Evolutionary conservation across 1,139 yeast species (phyloP), one percentile per base, ranked within the genome.

Genomic region (Blastobotrys malaysiensis): DNA sequence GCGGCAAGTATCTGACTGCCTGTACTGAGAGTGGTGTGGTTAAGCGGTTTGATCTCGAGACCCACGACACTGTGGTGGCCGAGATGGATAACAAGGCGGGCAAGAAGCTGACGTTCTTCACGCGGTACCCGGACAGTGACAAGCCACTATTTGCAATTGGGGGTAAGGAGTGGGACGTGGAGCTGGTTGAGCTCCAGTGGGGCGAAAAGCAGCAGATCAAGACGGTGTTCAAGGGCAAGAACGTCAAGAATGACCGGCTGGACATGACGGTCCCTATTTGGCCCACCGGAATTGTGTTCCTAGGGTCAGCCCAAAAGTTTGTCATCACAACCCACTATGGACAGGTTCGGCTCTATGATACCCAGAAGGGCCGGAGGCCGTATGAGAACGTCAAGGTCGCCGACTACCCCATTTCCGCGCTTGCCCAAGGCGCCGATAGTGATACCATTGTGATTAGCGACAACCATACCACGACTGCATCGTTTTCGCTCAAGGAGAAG

Each of bases 321-420:
- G 72, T 86, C 9, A 80, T 89, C 0, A 79, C 84, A 2, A 88
- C 97, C 1, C 74, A 79, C 57, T 79, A 82, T 61, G 96, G 96
- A 0, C 86, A 86, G 43, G 49, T 72, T 18, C 65, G 77, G 16
- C 55, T 65, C 16, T 74, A 74, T 59, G 70, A 71, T 45, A 63
- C 70, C 1, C 49, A 57, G 4, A 63, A 49, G 31, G 70, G 64
- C 49, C 63, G 64, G 26, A 63, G 70, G 27, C 73, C 74, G 9
- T 47, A 54, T 11, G 39, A 57, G 14, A 62, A 63, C 49, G 50
- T 52, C 27, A 59, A 64, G 52, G 61, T 61, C 2, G 55, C 64
- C 19, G 59, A 60, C 7, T 59, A 57, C 20, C 59, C 61, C 1
- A 54, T 69, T 26, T 59, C 59, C 44, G 58, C 58, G 9, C 44